Percentiles rank a stretch among this genome's conserved stretches.
These are phyloP conservation scores for Leptomonas seymouri DNA, from an alignment of 208 protist genomes.

Conservation along the genomic window DNA sequence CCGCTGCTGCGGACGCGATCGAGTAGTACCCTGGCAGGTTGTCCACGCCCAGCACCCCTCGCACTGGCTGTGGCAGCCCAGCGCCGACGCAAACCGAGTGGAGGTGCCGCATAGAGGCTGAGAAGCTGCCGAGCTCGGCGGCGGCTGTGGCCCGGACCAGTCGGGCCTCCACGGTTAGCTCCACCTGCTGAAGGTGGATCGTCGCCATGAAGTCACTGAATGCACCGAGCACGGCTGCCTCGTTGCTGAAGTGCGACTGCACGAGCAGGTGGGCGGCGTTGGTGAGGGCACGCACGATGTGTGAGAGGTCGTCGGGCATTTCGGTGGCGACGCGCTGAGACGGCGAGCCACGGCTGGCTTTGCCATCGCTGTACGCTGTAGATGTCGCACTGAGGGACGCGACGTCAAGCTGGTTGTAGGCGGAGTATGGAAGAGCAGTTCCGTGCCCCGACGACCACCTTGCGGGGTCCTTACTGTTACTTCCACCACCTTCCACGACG, in stretches of 20 bases:
- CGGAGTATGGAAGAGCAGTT: constrained; percentile 10
- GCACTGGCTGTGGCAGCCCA: constrained; percentile 41
- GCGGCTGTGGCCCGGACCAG: constrained; percentile 68
- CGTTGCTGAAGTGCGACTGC: constrained; percentile 44
- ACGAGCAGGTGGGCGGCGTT: constrained; percentile 58
- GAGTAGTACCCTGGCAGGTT: constrained; percentile 28
- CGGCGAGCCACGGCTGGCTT: not conserved
- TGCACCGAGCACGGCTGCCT: constrained; percentile 55
- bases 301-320: constrained; percentile 34
- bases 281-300: constrained; percentile 56
- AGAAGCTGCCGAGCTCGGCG: constrained; percentile 51
- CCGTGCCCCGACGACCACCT: not conserved
- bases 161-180: constrained; percentile 57
- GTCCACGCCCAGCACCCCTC: constrained; percentile 20
- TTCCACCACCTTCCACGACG: constrained; percentile 3
- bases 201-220: constrained; percentile 73
- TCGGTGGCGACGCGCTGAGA: constrained; percentile 6
- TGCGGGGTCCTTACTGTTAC: not conserved
- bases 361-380: not conserved
- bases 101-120: constrained; percentile 60
- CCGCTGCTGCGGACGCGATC: constrained; percentile 18
- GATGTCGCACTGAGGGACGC: not conserved
- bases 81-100: constrained; percentile 58
- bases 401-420: constrained; percentile 27
- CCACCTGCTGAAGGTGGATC: constrained; percentile 44